phyloP scores from a whole-genome alignment of 2,329 filamentous ascomycete species.

The Fusarium bulbicola region DNA sequence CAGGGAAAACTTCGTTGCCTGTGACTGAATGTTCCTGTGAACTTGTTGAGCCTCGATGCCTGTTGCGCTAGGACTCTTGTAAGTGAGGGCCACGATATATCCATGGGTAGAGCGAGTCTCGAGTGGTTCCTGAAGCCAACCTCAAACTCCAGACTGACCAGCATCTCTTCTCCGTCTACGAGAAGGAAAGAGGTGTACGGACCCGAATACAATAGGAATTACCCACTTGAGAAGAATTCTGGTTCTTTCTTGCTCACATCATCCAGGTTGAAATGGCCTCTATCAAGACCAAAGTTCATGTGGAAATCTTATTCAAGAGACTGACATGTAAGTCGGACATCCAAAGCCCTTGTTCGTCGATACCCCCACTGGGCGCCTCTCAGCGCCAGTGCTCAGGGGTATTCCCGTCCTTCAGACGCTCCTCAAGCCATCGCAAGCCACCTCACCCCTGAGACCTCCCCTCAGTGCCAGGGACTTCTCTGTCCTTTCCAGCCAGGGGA shows the following conservation, averaged over 20 bases:
- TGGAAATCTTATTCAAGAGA: conserved; percentile 10
- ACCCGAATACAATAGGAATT: not conserved
- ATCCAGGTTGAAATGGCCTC: not conserved
- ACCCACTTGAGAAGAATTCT: not conserved
- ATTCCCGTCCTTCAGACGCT: conserved; percentile 32
- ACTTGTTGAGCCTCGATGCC: conserved; percentile 1
- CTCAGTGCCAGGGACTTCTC: conserved; percentile 17
- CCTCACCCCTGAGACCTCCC: conserved; percentile 12
- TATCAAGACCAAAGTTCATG: conserved; percentile 4
- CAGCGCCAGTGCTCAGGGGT: conserved; percentile 41
- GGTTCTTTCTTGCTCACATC: not conserved
- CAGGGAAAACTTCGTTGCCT: conserved; percentile 27
- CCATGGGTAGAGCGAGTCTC: not conserved
- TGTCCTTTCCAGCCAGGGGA: conserved; percentile 24
- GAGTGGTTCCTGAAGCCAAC: conserved; percentile 17
- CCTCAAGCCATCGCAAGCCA: conserved; percentile 25
- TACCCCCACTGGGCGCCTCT: conserved; percentile 41
- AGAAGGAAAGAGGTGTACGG: conserved; percentile 3
- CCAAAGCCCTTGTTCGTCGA: conserved; percentile 20
- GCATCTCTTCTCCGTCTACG: conserved; percentile 3
- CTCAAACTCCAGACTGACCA: conserved; percentile 13
- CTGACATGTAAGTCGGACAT: conserved; percentile 33
- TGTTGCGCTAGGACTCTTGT: not conserved
- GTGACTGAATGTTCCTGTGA: conserved; percentile 14
- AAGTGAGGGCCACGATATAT: conserved; percentile 17